Evolutionary conservation across 2,329 filamentous ascomycete species (phyloP), one percentile per base, ranked within the genome.

Genomic region (Paraconiothyrium brasiliense): DNA sequence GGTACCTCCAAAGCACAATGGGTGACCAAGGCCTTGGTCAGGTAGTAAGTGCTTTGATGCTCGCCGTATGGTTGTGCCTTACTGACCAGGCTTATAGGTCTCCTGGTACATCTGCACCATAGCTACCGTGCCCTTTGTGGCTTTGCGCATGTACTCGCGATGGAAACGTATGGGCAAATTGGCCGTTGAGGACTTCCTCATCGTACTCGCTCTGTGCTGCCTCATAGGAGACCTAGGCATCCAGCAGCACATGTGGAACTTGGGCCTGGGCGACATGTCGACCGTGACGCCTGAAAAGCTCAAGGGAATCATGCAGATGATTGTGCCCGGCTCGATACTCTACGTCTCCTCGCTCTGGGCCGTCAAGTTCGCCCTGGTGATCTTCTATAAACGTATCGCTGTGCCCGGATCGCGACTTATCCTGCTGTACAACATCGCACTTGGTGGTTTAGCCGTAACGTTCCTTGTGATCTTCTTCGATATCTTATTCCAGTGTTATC

Each of bases 341-440:
- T 81, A 81, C 49, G 77, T 81, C 0, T 67, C 79, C 2, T 80
- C 79, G 2, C 60, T 81, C 5, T 81, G 79, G 79, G 68, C 77
- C 13, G 77, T 81, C 67, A 81, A 81, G 51, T 68, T 80, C 6
- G 78, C 79, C 4, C 67, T 81, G 4, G 78, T 81, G 8, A 47
- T 81, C 1, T 81, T 81, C 58, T 81, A 81, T 70, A 81, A 81
- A 41, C 73, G 71, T 39, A 74, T 81, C 20, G 77, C 79, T 2
- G 76, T 71, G 0, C 75, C 71, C 1, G 76, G 77, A 30, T 77
- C 78, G 0, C 74, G 64, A 10, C 58, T 81, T 1, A 75, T 80
- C 54, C 67, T 68, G 5, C 64, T 81, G 0, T 81, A 81, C 68
- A 81, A 79, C 37, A 51, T 77, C 30, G 67, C 77, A 0, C 68